A percentile compares a stretch with the other conserved stretches of the same genome.
Conservation (phyloP, 345 rosid genomes). For the Eucalyptus camaldulensis region DNA sequence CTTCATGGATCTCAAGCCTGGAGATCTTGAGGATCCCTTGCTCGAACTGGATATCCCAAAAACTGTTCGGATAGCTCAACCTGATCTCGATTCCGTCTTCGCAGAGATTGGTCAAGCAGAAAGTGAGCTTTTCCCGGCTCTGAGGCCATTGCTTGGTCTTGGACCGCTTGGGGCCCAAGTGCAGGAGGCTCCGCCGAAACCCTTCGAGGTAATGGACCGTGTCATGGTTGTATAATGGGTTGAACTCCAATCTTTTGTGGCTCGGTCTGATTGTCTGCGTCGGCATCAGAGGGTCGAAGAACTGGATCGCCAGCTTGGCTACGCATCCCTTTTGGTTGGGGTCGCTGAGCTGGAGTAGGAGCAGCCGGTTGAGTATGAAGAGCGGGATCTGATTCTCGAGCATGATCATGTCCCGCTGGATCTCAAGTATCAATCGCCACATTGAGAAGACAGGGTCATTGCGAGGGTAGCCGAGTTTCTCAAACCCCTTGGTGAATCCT, state of each 20-base stretch:
- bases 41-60: no score
- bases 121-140: conserved; percentile 52
- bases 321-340: conserved; percentile 5
- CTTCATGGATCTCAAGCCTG: no score
- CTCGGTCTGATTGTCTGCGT: conserved; percentile 16
- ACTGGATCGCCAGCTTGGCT: conserved; percentile 39
- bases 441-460: conserved; percentile 73
- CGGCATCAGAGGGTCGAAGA: conserved; percentile 9
- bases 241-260: conserved; percentile 31
- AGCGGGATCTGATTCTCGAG: conserved; percentile 31
- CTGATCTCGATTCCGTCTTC: conserved; percentile 64
- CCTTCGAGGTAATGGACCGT: conserved; percentile 71
- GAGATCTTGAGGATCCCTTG: no score
- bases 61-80: background rate
- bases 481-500: conserved; percentile 60
- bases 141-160: conserved; percentile 44
- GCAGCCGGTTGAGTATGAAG: no score
- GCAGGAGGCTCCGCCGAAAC: conserved; percentile 41
- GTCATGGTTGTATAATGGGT: conserved; percentile 39
- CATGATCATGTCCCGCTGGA: conserved; percentile 85
- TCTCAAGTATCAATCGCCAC: conserved; percentile 82
- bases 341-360: rapidly evolving
- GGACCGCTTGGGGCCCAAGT: conserved; percentile 30
- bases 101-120: conserved; percentile 54
- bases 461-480: conserved; percentile 46